Percentiles rank a stretch among this genome's conserved stretches.
Conservation (phyloP, 73 alveolate genomes). For the Paramecium primaurelia region DNA sequence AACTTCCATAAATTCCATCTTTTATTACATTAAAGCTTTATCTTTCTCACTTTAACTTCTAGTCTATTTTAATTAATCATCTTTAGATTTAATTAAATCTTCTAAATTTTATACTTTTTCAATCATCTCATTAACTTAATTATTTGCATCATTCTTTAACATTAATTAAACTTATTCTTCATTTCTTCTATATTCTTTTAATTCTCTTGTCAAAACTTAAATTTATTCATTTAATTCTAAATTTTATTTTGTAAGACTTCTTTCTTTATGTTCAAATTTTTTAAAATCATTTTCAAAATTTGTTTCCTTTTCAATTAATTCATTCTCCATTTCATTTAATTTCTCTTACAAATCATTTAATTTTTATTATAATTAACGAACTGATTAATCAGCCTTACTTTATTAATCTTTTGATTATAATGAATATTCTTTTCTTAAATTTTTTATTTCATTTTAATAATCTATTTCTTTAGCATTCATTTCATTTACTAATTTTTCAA, state of each 20-base stretch:
- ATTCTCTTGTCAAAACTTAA: conserved; percentile 19
- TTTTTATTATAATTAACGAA: neutral
- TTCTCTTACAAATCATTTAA: conserved; percentile 53
- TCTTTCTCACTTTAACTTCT: conserved; percentile 28
- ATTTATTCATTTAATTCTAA: conserved; percentile 44
- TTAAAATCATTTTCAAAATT: conserved; percentile 50
- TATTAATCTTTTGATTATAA: conserved; percentile 7
- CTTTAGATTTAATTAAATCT: conserved; percentile 49
- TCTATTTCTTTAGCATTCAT: conserved; percentile 57
- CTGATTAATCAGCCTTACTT: conserved; percentile 32
- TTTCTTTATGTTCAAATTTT: conserved; percentile 54
- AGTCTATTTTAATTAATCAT: conserved; percentile 31
- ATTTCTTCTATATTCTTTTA: conserved; percentile 48
- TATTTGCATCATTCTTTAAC: conserved; percentile 48
- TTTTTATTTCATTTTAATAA: conserved; percentile 52
- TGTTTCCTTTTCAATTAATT: conserved; percentile 29
- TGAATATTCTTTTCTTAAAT: conserved; percentile 54
- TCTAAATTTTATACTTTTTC: conserved; percentile 39
- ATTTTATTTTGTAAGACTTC: conserved; percentile 15
- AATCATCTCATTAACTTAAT: conserved; percentile 8
- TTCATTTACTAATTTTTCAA: conserved; percentile 65
- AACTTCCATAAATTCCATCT: conserved; percentile 60
- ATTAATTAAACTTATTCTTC: conserved; percentile 38
- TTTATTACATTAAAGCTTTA: conserved; percentile 47
- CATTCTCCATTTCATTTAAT: conserved; percentile 50